Evolutionary conservation across 1,284 basidiomycete species (phyloP).

Genomic region (Cutaneotrichosporon sp.): DNA sequence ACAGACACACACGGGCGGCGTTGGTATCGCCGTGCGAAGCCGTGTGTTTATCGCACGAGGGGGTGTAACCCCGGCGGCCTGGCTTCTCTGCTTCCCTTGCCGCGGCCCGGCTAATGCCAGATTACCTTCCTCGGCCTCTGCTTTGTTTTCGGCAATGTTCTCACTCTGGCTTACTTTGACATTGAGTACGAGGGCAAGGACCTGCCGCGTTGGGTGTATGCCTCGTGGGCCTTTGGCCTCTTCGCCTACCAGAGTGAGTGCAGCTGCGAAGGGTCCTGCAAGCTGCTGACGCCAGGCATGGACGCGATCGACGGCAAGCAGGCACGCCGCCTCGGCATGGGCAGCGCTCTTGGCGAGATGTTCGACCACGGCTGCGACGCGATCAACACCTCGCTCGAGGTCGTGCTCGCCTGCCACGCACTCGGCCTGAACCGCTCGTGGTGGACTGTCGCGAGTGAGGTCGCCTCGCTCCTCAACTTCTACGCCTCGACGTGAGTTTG

Average conservation of each 20-base stretch:
- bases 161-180: slow-evolving; percentile 79
- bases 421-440: slow-evolving; percentile 89
- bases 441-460: slow-evolving; percentile 90
- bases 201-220: slow-evolving; percentile 81
- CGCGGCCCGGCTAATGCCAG: slow-evolving; percentile 55
- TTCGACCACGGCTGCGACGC: slow-evolving; percentile 88
- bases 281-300: slow-evolving; percentile 43
- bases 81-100: background rate
- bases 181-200: slow-evolving; percentile 67
- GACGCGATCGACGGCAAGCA: slow-evolving; percentile 73
- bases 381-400: slow-evolving; percentile 93
- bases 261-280: slow-evolving; percentile 63
- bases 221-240: slow-evolving; percentile 83
- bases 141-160: slow-evolving; percentile 82
- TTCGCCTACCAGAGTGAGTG: slow-evolving; percentile 92
- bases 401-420: slow-evolving; percentile 76
- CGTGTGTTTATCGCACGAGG: background rate
- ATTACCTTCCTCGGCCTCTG: slow-evolving; percentile 80
- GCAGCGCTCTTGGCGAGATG: slow-evolving; percentile 91
- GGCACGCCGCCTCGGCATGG: slow-evolving; percentile 91
- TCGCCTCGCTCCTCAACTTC: slow-evolving; percentile 88
- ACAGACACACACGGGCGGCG: background rate
- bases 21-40: background rate
- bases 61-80: background rate
- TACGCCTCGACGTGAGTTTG: slow-evolving; percentile 62